Conservation (phyloP, 1,139 yeast genomes). For the Scheffersomyces insectosa region DNA sequence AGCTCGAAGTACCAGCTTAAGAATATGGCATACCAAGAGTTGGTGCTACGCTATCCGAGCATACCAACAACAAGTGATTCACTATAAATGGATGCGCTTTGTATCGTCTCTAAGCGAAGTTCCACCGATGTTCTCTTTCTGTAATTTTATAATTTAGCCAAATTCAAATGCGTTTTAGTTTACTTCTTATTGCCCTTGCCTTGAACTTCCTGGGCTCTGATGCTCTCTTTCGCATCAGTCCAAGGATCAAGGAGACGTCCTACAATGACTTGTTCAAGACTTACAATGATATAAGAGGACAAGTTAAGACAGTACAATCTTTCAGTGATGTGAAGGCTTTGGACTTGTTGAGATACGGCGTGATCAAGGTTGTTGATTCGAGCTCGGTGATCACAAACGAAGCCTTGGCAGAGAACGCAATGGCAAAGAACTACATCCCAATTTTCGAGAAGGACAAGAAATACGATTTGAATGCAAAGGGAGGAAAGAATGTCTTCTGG, state of each 20-base stretch:
- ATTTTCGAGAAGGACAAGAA: background rate
- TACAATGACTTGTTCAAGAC: constrained; percentile 2
- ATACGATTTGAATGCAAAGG: background rate
- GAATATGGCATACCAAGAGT: too few species aligned
- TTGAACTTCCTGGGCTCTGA: background rate
- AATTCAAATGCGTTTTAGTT: background rate
- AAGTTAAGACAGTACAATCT: constrained; percentile 6
- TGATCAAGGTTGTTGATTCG: constrained; percentile 6
- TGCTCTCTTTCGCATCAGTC: background rate
- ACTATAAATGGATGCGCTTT: too few species aligned
- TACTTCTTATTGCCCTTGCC: background rate
- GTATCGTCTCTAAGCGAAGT: too few species aligned
- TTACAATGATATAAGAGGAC: constrained; percentile 4
- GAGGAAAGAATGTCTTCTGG: constrained; percentile 1
- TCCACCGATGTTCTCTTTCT: background rate
- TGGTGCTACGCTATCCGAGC: too few species aligned
- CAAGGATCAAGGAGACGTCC: background rate
- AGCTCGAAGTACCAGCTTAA: too few species aligned
- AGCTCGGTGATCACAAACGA: constrained; percentile 10
- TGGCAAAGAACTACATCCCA: background rate
- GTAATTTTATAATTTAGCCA: background rate
- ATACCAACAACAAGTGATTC: too few species aligned
- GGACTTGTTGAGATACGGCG: constrained; percentile 6
- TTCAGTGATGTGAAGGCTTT: constrained; percentile 7
- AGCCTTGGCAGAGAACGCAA: constrained; percentile 1